phyloP scores from a whole-genome alignment of 2,329 filamentous ascomycete genomes.

The Pseudogymnoascus pannorum region DNA sequence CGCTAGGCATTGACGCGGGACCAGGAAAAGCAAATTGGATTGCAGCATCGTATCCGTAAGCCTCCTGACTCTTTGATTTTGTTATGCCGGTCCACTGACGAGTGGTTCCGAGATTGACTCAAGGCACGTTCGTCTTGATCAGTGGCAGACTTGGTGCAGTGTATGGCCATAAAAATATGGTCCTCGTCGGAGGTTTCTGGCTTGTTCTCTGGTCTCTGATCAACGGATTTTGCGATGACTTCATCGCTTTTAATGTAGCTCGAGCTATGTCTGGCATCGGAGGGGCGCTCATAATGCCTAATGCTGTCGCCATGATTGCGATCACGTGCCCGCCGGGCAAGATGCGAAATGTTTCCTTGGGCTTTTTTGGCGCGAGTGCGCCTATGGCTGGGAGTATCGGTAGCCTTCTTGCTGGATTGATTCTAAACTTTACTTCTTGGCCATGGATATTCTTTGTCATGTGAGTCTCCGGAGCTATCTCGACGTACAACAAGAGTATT shows the following conservation, averaged over 20 bases:
- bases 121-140: conserved; percentile 46
- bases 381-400: conserved; percentile 41
- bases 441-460: conserved; percentile 32
- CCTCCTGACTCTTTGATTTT: background rate
- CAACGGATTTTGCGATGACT: too few relatives aligned
- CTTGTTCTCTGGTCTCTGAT: conserved; percentile 38
- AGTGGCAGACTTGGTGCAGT: conserved; percentile 45
- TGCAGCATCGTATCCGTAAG: conserved; percentile 9
- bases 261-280: conserved; percentile 44
- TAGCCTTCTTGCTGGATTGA: conserved; percentile 33
- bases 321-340: conserved; percentile 41
- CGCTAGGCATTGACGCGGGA: background rate
- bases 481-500: too few relatives aligned
- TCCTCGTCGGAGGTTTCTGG: conserved; percentile 39
- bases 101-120: conserved; percentile 43
- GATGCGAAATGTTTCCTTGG: conserved; percentile 38
- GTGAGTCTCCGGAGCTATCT: too few relatives aligned
- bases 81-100: too few relatives aligned
- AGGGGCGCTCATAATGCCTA: conserved; percentile 44
- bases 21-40: conserved; percentile 10
- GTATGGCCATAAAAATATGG: conserved; percentile 43
- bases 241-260: conserved; percentile 38
- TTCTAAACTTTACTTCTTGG: conserved; percentile 31
- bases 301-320: conserved; percentile 43
- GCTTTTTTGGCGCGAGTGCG: conserved; percentile 40